Percentiles rank a stretch among this genome's conserved stretches.
phyloP scores from a whole-genome alignment of 139 green algal species.

The Volvox africanus region DNA sequence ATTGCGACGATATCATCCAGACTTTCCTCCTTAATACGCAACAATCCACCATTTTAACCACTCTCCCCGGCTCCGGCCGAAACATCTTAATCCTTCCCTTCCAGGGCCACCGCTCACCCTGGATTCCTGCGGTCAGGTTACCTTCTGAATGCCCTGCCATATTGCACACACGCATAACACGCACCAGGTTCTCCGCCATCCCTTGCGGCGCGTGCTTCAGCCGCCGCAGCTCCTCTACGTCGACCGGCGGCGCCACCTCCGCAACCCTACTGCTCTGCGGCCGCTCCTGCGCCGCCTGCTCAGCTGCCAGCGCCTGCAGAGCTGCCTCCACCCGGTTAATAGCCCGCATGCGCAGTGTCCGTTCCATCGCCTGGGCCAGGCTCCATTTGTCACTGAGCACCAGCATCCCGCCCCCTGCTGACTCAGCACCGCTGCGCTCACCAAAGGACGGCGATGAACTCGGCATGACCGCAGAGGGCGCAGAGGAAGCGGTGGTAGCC shows the following conservation, averaged over 20 bases:
- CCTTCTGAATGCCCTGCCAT: too few relatives aligned
- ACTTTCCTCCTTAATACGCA: too few relatives aligned
- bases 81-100: too few relatives aligned
- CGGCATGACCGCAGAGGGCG: neutral
- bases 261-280: neutral
- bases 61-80: too few relatives aligned
- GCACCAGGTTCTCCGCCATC: neutral
- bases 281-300: conserved; percentile 3
- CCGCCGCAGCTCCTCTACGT: conserved; percentile 32
- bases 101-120: too few relatives aligned
- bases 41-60: too few relatives aligned
- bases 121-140: too few relatives aligned
- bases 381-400: neutral
- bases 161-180: neutral
- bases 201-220: conserved; percentile 19
- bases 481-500: neutral
- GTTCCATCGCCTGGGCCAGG: conserved; percentile 23
- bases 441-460: neutral
- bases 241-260: neutral
- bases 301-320: neutral
- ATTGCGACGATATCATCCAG: too few relatives aligned
- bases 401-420: neutral
- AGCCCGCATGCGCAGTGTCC: conserved; percentile 18
- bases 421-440: neutral
- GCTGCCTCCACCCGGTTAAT: conserved; percentile 15